Evolutionary conservation across 495 filamentous ascomycete species (phyloP), one percentile per base, ranked within the genome.

Genomic region (Neurospora pannonica): DNA sequence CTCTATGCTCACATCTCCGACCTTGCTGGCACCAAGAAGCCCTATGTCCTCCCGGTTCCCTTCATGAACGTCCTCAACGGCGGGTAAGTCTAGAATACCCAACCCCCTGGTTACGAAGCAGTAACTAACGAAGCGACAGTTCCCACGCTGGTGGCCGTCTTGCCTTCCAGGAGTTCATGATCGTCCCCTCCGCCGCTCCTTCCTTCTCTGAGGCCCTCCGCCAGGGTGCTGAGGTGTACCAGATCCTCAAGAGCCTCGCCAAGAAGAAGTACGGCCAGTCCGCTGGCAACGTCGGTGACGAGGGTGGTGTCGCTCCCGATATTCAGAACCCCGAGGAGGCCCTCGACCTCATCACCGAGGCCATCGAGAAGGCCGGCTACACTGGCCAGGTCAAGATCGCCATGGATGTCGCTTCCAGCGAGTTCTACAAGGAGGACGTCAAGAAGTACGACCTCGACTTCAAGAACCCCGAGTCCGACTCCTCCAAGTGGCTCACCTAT

Each of bases 161-260:
- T 73, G 97, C 97, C 76, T 99, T 99, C 92, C 97, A 99, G 86
- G 97, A 99, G 85, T 99, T 99, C 91, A 99, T 99, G 97, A 97
- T 99, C 79, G 97, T 98, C 70, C 97, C 97, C 74, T 90, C 88
- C 71, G 81, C 84, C 71, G 95, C 95, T 77, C 90, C 93, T 73
- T 89, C 92, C 73, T 99, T 99, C 90, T 90, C 91, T 78, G 95
- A 99, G 90, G 95, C 91, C 82, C 91, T 99, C 88, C 94, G 95
- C 82, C 93, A 96, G 86, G 95, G 95, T 78, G 86, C 94, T 78
- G 95, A 99, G 86, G 94, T 97, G 81, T 99, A 99, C 91, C 94
- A 97, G 84, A 92, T 94, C 87, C 92, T 99, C 80, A 99, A 99
- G 92, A 75, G 88, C 81, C 90, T 98, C 67, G 96, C 97, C 80